A percentile compares a stretch with the other conserved stretches of the same genome.
These are phyloP conservation scores for Teunomyces barrocoloradensis DNA, from an alignment of 805 yeast species.

Conservation along the genomic window DNA sequence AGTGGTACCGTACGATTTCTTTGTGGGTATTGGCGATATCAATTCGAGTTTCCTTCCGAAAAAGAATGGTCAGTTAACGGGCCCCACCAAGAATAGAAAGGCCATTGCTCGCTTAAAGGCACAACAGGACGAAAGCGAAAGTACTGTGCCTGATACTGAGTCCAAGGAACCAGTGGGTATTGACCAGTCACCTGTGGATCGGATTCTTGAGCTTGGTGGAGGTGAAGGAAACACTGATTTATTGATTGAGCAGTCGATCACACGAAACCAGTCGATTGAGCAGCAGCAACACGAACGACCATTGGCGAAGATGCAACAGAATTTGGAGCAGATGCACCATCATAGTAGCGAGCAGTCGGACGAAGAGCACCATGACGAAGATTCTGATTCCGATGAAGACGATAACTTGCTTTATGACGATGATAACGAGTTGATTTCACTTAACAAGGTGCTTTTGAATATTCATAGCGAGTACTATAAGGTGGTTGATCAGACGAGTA, in stretches of 20 bases:
- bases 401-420: constrained; percentile 69
- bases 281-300: constrained; percentile 83
- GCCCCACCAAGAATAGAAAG: constrained; percentile 62
- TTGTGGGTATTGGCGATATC: constrained; percentile 96
- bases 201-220: constrained; percentile 47
- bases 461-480: constrained; percentile 70
- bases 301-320: constrained; percentile 75
- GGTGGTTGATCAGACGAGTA: constrained; percentile 33
- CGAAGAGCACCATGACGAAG: constrained; percentile 22
- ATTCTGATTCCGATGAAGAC: constrained; percentile 31
- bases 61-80: constrained; percentile 54
- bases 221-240: constrained; percentile 50
- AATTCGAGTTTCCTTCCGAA: constrained; percentile 89
- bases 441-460: constrained; percentile 58
- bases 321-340: constrained; percentile 53
- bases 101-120: constrained; percentile 58
- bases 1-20: constrained; percentile 93
- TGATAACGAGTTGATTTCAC: constrained; percentile 67
- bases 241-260: constrained; percentile 55
- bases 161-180: constrained; percentile 4
- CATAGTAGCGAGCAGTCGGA: constrained; percentile 19
- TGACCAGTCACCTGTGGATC: constrained; percentile 43
- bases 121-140: constrained; percentile 16
- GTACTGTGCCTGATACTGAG: constrained; percentile 6
- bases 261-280: constrained; percentile 68